Evolutionary conservation across 2,329 filamentous ascomycete genomes (phyloP), one percentile per base, ranked within the genome.

Genomic region (Bipolaris gigantea): DNA sequence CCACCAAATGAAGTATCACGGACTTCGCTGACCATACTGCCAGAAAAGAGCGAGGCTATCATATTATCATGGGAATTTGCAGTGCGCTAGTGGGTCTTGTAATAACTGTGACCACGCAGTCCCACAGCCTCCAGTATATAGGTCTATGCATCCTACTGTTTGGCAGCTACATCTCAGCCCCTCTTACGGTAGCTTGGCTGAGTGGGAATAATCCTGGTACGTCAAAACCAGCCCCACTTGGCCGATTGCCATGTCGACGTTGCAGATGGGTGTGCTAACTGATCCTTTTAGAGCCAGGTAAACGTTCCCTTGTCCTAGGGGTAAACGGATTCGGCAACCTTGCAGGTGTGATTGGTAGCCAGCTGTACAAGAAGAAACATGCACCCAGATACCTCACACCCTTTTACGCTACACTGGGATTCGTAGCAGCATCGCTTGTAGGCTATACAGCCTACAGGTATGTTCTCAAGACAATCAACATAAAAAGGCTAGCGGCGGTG

Each of bases 11-110:
- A 2, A 21, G 7, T 15, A 8, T 6, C 10, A 6, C 2, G 13
- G 16, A 13, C 19, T 32, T 9, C 38, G 10, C 38, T 57, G 34
- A 54, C 8, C 15, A 19, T 19, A 2, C 11, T 3, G 8, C 5
- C 32, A 46, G 56, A 18, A 60, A 53, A 48, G 59, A 66, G 38
- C 50, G 60, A 19, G 59, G 60, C 9, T 61, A 54, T 21, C 79
- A 81, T 56, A 79, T 81, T 3, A 65, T 81, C 11, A 72, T 76
- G 4, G 67, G 80, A 1, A 71, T 76, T 4, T 70, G 72, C 4
- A 74, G 81, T 13, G 73, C 79, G 32, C 75, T 77, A 0, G 48
- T 77, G 4, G 64, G 64, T 13, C 53, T 66, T 1, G 50, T 62
- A 6, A 50, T 65, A 25, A 59, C 59, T 3, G 60, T 64, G 5